These are phyloP conservation scores for Phlebiopsis flavidoalba DNA, from an alignment of 768 basidiomycete species.

Conservation along the genomic window DNA sequence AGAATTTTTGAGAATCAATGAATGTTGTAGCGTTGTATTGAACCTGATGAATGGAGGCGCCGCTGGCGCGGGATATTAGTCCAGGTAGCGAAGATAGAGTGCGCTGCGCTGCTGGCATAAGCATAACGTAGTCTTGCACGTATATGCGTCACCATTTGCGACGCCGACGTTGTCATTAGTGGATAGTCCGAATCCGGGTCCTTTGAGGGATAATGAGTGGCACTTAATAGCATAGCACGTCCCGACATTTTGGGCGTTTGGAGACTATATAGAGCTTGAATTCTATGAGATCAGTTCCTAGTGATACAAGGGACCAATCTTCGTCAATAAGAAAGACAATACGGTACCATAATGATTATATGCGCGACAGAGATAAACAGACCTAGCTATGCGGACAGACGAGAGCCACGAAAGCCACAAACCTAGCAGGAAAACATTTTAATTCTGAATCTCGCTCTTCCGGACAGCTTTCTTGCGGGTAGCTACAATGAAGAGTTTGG, in stretches of 20 bases:
- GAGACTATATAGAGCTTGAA: neutral
- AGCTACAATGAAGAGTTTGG: constrained; percentile 13
- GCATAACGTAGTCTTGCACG: neutral
- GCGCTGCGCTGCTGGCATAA: neutral
- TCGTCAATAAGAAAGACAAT: neutral
- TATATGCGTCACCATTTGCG: neutral
- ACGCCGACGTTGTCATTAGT: neutral
- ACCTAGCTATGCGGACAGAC: neutral
- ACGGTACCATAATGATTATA: neutral
- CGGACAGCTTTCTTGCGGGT: constrained; percentile 24
- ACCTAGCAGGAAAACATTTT: neutral
- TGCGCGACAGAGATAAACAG: no score
- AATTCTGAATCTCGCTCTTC: constrained; percentile 5
- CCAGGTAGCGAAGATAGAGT: neutral
- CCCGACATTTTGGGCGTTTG: neutral
- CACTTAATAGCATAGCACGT: neutral
- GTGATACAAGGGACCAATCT: neutral
- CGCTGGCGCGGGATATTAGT: neutral
- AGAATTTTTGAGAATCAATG: no score
- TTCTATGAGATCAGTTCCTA: neutral
- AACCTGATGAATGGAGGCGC: neutral
- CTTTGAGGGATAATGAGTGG: no score
- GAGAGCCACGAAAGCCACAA: neutral
- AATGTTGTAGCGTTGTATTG: no score
- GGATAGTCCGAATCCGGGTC: no score